A percentile compares a stretch with the other conserved stretches of the same genome.
Evolutionary conservation across 768 basidiomycete species (phyloP).

Genomic region (Mrakia blollopis): DNA sequence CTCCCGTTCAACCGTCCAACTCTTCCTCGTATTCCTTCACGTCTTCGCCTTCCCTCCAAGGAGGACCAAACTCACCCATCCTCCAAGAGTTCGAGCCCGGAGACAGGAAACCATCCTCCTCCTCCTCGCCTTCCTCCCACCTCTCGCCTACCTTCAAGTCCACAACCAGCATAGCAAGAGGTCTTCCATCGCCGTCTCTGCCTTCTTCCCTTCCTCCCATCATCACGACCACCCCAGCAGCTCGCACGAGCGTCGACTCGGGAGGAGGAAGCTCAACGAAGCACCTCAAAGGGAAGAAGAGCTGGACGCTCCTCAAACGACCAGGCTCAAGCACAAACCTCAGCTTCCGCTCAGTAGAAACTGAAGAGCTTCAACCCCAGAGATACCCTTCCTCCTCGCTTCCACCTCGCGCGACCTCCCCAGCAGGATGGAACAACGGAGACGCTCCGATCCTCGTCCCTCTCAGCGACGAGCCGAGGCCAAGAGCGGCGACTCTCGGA

Average conservation of each 20-base stretch:
- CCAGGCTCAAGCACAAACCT: background rate
- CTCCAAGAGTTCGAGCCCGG: background rate
- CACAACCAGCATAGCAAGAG: background rate
- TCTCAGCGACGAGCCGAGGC: background rate
- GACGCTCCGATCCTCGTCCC: background rate
- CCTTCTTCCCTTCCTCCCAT: background rate
- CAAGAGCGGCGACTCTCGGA: background rate
- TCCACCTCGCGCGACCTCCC: background rate
- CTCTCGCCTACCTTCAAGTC: background rate
- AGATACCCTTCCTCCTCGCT: background rate
- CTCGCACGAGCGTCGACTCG: background rate
- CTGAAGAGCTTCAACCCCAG: background rate
- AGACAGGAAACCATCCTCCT: background rate
- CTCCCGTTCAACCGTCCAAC: background rate
- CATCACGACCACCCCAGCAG: background rate
- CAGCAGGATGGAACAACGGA: background rate
- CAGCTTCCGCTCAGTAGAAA: constrained; percentile 9
- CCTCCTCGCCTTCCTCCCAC: background rate
- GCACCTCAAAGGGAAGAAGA: constrained; percentile 11
- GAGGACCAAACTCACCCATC: constrained; percentile 4
- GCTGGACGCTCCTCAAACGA: background rate
- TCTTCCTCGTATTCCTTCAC: constrained; percentile 7
- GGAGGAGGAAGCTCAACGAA: background rate
- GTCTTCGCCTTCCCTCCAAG: background rate
- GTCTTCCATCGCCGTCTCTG: background rate